A percentile compares a stretch with the other conserved stretches of the same genome.
phyloP scores from a whole-genome alignment of 2,329 filamentous ascomycete genomes.

The Xylariaceae sp. region DNA sequence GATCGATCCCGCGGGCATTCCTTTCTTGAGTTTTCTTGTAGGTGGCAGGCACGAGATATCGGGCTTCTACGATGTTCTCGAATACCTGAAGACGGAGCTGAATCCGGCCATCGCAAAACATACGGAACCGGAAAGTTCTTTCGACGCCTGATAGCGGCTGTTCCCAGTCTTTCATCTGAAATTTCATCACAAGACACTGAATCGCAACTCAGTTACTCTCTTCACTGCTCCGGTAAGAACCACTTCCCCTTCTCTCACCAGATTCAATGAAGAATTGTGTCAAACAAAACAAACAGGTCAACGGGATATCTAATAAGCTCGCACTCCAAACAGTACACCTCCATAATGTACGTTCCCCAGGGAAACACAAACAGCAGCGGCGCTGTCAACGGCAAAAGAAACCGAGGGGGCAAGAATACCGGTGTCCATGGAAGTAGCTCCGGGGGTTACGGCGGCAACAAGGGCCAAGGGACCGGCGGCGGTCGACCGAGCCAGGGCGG shows the following conservation, averaged over 20 bases:
- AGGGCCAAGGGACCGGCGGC: neutral
- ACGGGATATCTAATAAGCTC: neutral
- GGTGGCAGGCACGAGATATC: neutral
- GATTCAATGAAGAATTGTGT: neutral
- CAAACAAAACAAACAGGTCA: neutral
- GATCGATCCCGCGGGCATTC: neutral
- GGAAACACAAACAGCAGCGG: constrained; percentile 5
- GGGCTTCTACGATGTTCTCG: neutral
- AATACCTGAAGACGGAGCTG: neutral
- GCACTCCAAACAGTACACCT: neutral
- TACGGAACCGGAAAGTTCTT: neutral
- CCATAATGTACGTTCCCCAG: constrained; percentile 6
- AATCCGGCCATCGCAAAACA: neutral
- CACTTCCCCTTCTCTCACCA: neutral
- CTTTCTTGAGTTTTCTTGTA: neutral
- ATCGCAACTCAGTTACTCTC: neutral
- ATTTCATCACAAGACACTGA: neutral
- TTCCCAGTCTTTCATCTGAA: neutral
- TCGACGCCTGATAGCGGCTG: neutral
- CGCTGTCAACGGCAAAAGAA: constrained; percentile 8
- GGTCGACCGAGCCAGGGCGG: constrained; percentile 2
- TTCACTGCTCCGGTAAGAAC: neutral
- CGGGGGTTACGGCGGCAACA: neutral
- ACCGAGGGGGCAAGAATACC: constrained; percentile 1
- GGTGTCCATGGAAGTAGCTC: neutral